Conservation (phyloP, 352 stramenopile genomes). For the Pythium dissotocum region DNA sequence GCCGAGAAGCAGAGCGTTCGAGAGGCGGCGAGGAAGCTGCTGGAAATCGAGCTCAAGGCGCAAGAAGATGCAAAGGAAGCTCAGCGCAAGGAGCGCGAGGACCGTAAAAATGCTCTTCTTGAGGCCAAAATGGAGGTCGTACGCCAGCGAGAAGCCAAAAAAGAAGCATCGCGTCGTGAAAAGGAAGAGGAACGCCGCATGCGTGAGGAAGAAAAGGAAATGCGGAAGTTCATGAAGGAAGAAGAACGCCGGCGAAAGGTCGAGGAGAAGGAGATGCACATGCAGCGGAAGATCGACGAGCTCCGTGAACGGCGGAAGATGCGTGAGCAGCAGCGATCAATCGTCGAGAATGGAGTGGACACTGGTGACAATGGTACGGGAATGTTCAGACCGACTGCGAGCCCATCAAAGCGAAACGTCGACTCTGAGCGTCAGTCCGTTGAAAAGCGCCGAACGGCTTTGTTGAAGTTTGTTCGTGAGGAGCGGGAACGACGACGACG, state of each 20-base stretch:
- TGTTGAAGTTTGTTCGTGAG: slow-evolving; percentile 73
- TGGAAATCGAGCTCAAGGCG: slow-evolving; percentile 79
- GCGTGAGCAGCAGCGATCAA: slow-evolving; percentile 68
- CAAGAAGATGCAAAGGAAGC: slow-evolving; percentile 77
- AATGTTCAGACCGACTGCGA: not conserved
- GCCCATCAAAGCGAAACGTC: slow-evolving; percentile 22
- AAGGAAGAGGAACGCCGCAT: slow-evolving; percentile 71
- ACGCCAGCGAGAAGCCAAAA: slow-evolving; percentile 65
- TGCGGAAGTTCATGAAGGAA: slow-evolving; percentile 65
- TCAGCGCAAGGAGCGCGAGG: slow-evolving; percentile 62
- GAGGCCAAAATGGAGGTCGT: slow-evolving; percentile 62
- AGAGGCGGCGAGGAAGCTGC: slow-evolving; percentile 61
- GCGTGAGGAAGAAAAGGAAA: slow-evolving; percentile 70
- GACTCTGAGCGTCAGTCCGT: slow-evolving; percentile 25
- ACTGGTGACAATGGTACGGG: slow-evolving; percentile 20
- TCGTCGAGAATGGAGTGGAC: slow-evolving; percentile 71
- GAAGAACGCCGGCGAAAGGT: slow-evolving; percentile 72
- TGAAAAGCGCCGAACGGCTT: slow-evolving; percentile 52
- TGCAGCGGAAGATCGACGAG: slow-evolving; percentile 78
- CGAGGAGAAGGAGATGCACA: slow-evolving; percentile 69
- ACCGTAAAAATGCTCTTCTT: slow-evolving; percentile 68
- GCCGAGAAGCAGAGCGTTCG: slow-evolving; percentile 71
- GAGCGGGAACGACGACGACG: slow-evolving; percentile 61
- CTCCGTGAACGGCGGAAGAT: slow-evolving; percentile 60
- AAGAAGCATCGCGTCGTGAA: slow-evolving; percentile 56